phyloP scores from a whole-genome alignment of 305 asterid species.

The Solanum hybrid region DNA sequence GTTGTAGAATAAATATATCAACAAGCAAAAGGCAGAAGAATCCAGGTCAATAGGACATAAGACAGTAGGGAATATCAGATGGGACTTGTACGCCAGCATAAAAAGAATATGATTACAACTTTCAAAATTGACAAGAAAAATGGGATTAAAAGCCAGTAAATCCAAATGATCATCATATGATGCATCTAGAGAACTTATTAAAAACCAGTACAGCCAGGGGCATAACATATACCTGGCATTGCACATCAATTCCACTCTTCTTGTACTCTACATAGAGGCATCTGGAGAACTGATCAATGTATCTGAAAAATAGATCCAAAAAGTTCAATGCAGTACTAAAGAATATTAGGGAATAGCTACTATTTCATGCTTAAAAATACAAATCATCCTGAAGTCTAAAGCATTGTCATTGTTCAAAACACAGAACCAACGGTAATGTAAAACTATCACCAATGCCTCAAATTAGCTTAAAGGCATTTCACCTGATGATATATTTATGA shows the following conservation, averaged over 20 bases:
- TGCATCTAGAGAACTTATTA: not conserved
- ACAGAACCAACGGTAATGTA: not conserved
- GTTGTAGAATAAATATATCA: not conserved
- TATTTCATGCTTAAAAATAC: not conserved
- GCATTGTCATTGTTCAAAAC: not conserved
- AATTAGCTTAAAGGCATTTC: not conserved
- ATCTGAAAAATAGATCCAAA: constrained; percentile 31
- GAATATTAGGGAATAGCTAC: not conserved
- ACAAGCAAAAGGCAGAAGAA: not conserved
- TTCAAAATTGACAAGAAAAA: not conserved
- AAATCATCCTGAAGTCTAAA: not conserved
- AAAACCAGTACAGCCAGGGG: not conserved
- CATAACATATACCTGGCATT: constrained; percentile 66
- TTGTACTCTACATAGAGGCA: constrained; percentile 96
- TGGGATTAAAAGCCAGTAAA: not conserved
- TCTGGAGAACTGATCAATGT: constrained; percentile 82
- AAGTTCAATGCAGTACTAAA: not conserved
- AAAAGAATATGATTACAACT: not conserved
- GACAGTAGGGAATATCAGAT: not conserved
- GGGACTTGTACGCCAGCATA: not conserved
- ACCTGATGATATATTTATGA: not conserved
- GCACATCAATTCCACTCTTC: constrained; percentile 89
- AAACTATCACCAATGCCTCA: not conserved
- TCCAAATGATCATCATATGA: not conserved
- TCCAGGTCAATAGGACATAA: not conserved